Evolutionary conservation across 805 yeast genomes (phyloP), one percentile per base, ranked within the genome.

Genomic region (Ogataea henricii): DNA sequence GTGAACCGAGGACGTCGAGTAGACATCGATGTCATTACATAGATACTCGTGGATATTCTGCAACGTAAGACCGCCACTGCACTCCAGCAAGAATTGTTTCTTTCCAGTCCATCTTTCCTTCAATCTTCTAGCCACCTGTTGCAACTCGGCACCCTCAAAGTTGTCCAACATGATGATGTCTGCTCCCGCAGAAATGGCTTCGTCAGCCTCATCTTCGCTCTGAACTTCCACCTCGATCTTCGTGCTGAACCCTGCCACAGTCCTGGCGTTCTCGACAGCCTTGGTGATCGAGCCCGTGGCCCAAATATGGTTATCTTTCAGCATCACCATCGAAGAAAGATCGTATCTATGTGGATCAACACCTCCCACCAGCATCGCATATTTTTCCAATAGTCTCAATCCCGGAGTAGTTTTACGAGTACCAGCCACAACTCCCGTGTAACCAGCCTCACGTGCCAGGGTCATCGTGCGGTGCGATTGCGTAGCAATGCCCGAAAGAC

Each of bases 331-430:
- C 1, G 94, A 80, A 38, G 94, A 84, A 47, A 91, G 78, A 64
- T 92, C 97, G 63, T 89, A 89, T 54, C 98, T 76, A 66, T 91
- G 98, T 46, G 94, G 78, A 63, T 91, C 98, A 47, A 89, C 87
- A 3, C 97, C 97, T 26, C 97, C 98, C 8, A 91, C 95, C 26
- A 89, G 70, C 98, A 91, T 92, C 20, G 96, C 85, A 68, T 91
- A 91, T 65, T 91, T 91, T 64, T 91, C 98, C 48, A 92, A 69
- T 36, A 84, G 73, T 60, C 98, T 80, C 53, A 91, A 77, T 0
- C 98, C 98, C 0, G 98, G 98, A 0, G 98, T 92, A n/a, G 97
- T 92, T 69, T 91, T 91, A 63, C 98, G 79, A 1, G 98, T 91
- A 6, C 97, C 98, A 0, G 98, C 97, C 63, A 91, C 89, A 20